Conservation (phyloP, 2,329 filamentous ascomycete species). For the Lojkania enalia region DNA sequence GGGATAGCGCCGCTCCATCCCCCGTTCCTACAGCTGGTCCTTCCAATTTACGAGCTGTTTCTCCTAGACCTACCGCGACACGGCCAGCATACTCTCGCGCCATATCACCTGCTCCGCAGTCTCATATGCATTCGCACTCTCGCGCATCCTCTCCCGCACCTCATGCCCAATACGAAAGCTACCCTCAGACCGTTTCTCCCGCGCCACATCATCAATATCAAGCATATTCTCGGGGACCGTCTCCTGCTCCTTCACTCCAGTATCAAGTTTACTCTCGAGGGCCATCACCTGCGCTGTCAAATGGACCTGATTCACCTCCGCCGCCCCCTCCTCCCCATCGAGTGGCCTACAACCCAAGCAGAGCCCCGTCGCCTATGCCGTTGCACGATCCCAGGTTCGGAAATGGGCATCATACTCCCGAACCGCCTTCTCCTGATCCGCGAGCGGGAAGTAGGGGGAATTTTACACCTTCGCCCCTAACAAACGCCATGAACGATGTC, state of each 20-base stretch:
- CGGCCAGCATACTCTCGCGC: constrained; percentile 26
- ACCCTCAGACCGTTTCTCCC: constrained; percentile 48
- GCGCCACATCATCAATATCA: constrained; percentile 38
- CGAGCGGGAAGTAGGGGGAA: constrained; percentile 29
- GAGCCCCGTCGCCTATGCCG: constrained; percentile 40
- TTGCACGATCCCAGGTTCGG: constrained; percentile 16
- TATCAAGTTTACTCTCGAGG: constrained; percentile 31
- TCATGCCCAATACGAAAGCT: constrained; percentile 39
- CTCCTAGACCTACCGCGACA: constrained; percentile 44
- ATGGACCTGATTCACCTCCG: constrained; percentile 63
- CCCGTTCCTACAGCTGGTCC: constrained; percentile 21
- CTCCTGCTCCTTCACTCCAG: constrained; percentile 38
- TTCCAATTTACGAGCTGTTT: constrained; percentile 44
- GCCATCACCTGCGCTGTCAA: constrained; percentile 32
- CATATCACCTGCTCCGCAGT: neutral
- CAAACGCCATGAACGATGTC: constrained; percentile 96
- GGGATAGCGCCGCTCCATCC: constrained; percentile 36
- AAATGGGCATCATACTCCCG: constrained; percentile 61
- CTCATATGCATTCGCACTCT: constrained; percentile 19
- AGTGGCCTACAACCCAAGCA: constrained; percentile 55
- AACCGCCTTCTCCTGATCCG: constrained; percentile 65
- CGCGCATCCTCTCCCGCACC: constrained; percentile 42
- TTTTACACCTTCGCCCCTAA: constrained; percentile 83
- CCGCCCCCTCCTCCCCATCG: constrained; percentile 84
- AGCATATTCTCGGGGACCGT: constrained; percentile 26